Percentiles rank a stretch among this genome's conserved stretches.
Conservation (phyloP, 352 stramenopile species). For the Phytophthora megakarya region DNA sequence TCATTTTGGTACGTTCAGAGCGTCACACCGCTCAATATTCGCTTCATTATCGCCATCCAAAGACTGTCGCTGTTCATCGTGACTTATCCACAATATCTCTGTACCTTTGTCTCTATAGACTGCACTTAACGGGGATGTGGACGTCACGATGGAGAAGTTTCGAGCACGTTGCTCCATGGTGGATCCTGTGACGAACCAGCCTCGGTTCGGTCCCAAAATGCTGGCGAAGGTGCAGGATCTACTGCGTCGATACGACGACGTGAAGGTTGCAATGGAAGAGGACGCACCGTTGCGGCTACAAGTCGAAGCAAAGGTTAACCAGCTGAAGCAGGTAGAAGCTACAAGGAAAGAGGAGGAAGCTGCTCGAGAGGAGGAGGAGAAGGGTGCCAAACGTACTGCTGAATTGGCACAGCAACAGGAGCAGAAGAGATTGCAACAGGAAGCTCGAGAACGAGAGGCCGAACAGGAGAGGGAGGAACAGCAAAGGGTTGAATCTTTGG, state of each 20-base stretch:
- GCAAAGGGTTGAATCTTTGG: conserved; percentile 48
- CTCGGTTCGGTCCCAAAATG: conserved; percentile 82
- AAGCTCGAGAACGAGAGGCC: conserved; percentile 19
- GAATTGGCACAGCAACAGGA: conserved; percentile 27
- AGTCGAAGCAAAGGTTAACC: conserved; percentile 22
- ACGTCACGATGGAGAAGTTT: conserved; percentile 55
- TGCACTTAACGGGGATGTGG: conserved; percentile 38
- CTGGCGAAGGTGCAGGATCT: conserved; percentile 63
- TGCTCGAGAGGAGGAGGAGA: conserved; percentile 10
- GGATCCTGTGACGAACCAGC: conserved; percentile 72
- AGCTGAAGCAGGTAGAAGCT: conserved; percentile 20
- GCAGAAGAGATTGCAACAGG: conserved; percentile 23
- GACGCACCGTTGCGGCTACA: conserved; percentile 32
- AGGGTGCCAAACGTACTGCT: conserved; percentile 21
- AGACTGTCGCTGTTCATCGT: background rate
- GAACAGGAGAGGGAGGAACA: conserved; percentile 28
- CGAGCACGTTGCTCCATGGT: conserved; percentile 56
- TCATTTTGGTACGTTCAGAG: conserved; percentile 34
- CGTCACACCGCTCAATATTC: conserved; percentile 1
- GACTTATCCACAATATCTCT: conserved; percentile 16
- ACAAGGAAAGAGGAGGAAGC: conserved; percentile 8
- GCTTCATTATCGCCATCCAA: background rate
- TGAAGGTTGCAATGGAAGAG: conserved; percentile 41
- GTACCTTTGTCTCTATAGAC: conserved; percentile 18
- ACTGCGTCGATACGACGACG: conserved; percentile 51